These are phyloP conservation scores for Saccharomycopsis fibuligera DNA, from an alignment of 805 yeast genomes.

Conservation along the genomic window DNA sequence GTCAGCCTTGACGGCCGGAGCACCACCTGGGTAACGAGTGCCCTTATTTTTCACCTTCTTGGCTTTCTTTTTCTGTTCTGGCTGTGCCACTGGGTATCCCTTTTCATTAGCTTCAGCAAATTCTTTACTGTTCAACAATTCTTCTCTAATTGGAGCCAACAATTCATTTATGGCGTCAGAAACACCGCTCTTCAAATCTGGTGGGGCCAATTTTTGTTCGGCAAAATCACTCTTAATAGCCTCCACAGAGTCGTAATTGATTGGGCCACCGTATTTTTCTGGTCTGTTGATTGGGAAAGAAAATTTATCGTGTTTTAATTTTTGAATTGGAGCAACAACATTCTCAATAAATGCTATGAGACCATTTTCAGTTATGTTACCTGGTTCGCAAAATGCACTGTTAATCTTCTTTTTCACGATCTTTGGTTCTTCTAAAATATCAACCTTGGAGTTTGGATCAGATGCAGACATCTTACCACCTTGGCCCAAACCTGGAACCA, in stretches of 20 bases:
- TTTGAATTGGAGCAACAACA: conserved; percentile 82
- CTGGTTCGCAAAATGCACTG: conserved; percentile 94
- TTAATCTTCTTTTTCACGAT: conserved; percentile 83
- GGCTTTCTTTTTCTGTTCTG: conserved; percentile 57
- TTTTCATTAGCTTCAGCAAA: conserved; percentile 66
- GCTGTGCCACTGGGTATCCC: conserved; percentile 79
- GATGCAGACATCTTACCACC: conserved; percentile 99
- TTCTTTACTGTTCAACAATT: conserved; percentile 52
- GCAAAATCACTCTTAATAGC: conserved; percentile 67
- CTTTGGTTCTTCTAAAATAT: conserved; percentile 83
- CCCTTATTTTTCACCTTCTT: conserved; percentile 80
- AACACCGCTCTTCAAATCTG: conserved; percentile 90
- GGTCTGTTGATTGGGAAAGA: conserved; percentile 80
- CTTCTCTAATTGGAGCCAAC: conserved; percentile 78
- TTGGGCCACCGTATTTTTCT: conserved; percentile 94
- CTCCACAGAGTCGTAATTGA: conserved; percentile 62
- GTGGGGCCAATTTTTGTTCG: conserved; percentile 75
- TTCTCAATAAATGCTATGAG: conserved; percentile 77
- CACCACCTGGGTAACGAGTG: conserved; percentile 84
- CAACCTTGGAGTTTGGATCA: conserved; percentile 97
- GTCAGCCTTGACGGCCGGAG: conserved; percentile 29
- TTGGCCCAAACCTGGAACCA: conserved; percentile 96
- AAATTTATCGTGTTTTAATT: conserved; percentile 57
- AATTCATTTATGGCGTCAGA: conserved; percentile 75
- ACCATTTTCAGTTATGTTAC: conserved; percentile 87